Percentiles rank a stretch among this genome's conserved stretches.
Conservation (phyloP, 768 basidiomycete genomes). For the Psilocybe cyanescens region DNA sequence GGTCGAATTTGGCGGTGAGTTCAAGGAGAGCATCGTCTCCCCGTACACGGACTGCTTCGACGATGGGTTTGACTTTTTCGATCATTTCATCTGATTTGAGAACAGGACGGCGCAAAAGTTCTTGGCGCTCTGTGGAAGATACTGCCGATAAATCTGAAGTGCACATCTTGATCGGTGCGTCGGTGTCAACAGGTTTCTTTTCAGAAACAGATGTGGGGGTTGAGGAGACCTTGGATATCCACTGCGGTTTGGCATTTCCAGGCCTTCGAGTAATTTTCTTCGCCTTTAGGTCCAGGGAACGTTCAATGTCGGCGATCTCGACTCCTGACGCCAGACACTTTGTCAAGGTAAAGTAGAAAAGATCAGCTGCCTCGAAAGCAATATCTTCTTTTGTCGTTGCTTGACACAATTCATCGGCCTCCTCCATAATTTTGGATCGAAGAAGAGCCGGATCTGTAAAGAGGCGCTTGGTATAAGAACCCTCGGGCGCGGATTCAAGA, state of each 20-base stretch:
- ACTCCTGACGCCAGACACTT: conserved; percentile 87
- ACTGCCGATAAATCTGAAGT: conserved; percentile 60
- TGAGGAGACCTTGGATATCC: conserved; percentile 39
- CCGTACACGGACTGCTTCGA: conserved; percentile 78
- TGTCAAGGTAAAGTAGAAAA: conserved; percentile 90
- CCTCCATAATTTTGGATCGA: conserved; percentile 95
- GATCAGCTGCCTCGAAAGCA: conserved; percentile 94
- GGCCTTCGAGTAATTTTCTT: conserved; percentile 84
- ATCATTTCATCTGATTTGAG: conserved; percentile 91
- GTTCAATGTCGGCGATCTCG: conserved; percentile 80
- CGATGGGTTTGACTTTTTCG: conserved; percentile 90
- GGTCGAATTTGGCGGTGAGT: conserved; percentile 93
- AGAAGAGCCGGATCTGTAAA: conserved; percentile 85
- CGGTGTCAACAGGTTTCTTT: conserved; percentile 22
- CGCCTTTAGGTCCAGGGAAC: conserved; percentile 83
- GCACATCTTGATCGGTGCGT: conserved; percentile 75
- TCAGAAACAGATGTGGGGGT: conserved; percentile 20
- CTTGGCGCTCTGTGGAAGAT: conserved; percentile 56
- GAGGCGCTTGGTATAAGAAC: conserved; percentile 88
- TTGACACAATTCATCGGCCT: conserved; percentile 94
- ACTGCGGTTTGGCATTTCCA: conserved; percentile 93
- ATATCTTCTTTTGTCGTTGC: conserved; percentile 80
- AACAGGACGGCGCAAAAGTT: conserved; percentile 86
- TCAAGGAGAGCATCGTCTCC: conserved; percentile 89
- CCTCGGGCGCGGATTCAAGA: conserved; percentile 76